Evolutionary conservation across 1,139 yeast species (phyloP).

Genomic region (Yamadazyma dendronema): DNA sequence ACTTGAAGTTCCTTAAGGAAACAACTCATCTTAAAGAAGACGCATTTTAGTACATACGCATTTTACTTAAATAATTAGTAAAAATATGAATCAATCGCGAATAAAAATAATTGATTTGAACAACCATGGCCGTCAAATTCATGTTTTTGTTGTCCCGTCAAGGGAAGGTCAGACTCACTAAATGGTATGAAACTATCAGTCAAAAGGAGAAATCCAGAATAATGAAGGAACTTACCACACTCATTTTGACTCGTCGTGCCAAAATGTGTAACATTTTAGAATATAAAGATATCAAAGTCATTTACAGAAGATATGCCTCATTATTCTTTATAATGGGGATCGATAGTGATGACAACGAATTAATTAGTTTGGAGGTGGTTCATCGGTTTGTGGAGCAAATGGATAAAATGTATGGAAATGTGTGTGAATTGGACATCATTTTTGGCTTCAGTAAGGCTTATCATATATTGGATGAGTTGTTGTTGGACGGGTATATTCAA

Average conservation of each 20-base stretch:
- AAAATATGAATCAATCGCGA: not conserved
- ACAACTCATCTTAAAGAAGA: slow-evolving; percentile 24
- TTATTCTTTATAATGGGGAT: slow-evolving; percentile 86
- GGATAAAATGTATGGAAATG: slow-evolving; percentile 97
- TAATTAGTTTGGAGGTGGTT: slow-evolving; percentile 78
- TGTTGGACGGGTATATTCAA: slow-evolving; percentile 79
- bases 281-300: slow-evolving; percentile 82
- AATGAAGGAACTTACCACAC: slow-evolving; percentile 81
- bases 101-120: not conserved
- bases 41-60: slow-evolving; percentile 8
- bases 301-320: slow-evolving; percentile 91
- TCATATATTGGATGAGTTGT: slow-evolving; percentile 83
- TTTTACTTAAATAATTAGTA: too few species aligned
- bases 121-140: slow-evolving; percentile 68
- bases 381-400: slow-evolving; percentile 95
- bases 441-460: slow-evolving; percentile 95
- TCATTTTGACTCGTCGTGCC: slow-evolving; percentile 80
- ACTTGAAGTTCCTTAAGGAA: slow-evolving; percentile 38
- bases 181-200: slow-evolving; percentile 85
- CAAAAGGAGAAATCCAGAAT: slow-evolving; percentile 83
- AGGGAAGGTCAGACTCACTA: slow-evolving; percentile 88
- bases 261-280: slow-evolving; percentile 97
- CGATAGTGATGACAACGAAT: slow-evolving; percentile 81
- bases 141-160: slow-evolving; percentile 83
- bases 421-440: slow-evolving; percentile 88